Percentiles rank a stretch among this genome's conserved stretches.
Conservation (phyloP, 208 protist species). For the Trichomonas vaginalis region DNA sequence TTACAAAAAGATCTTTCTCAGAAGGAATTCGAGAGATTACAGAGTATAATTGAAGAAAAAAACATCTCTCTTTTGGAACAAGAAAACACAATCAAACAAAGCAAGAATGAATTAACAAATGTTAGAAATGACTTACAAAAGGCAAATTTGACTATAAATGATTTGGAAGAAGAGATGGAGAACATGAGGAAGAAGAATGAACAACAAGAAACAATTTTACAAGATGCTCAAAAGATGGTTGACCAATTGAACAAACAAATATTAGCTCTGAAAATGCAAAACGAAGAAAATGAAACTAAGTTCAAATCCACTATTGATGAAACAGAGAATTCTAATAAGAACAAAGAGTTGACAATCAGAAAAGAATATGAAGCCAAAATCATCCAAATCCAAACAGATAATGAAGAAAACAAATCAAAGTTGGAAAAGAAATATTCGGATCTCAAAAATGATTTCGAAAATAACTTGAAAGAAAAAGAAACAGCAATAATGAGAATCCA, state of each 20-base stretch:
- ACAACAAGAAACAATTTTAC: neutral
- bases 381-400: neutral
- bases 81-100: neutral
- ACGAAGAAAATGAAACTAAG: neutral
- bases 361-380: neutral
- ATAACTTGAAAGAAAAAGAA: neutral
- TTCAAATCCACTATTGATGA: neutral
- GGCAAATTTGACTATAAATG: neutral
- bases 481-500: neutral
- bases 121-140: neutral
- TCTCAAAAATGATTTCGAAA: neutral
- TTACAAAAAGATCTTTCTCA: neutral
- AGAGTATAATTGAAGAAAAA: neutral
- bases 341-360: neutral
- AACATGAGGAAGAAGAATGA: neutral
- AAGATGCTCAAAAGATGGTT: neutral
- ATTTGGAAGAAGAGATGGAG: neutral
- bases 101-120: neutral
- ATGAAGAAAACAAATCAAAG: neutral
- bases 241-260: neutral
- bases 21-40: neutral
- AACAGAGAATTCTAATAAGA: neutral
- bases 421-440: neutral
- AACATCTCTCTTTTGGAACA: neutral
- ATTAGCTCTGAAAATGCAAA: neutral